These are phyloP conservation scores for Erodium moschatum DNA, from an alignment of 441 rosid species.

Conservation along the genomic window DNA sequence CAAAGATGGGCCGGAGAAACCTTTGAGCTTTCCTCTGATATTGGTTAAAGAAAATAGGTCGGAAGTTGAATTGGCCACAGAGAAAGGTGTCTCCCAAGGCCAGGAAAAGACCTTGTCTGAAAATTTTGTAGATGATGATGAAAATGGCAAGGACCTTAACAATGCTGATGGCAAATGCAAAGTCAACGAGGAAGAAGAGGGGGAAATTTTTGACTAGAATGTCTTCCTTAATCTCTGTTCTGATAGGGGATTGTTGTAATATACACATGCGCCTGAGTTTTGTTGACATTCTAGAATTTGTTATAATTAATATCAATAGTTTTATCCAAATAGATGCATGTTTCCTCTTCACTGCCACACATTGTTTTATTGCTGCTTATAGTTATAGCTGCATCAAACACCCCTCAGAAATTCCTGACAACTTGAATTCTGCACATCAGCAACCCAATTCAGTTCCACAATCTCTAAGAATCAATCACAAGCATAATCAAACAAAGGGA, in stretches of 20 bases:
- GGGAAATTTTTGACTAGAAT: not conserved
- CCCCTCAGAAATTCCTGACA: too few relatives aligned
- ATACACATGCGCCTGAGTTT: not conserved
- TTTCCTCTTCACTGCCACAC: too few relatives aligned
- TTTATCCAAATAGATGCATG: not conserved
- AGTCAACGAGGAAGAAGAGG: not conserved
- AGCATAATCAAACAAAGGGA: not conserved
- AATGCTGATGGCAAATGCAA: too few relatives aligned
- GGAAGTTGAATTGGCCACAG: conserved; percentile 23
- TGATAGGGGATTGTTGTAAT: not conserved
- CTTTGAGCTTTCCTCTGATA: conserved; percentile 50
- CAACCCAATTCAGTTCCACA: not conserved
- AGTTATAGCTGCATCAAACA: too few relatives aligned
- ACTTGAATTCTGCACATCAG: not conserved
- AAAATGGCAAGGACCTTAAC: not conserved
- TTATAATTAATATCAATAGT: not conserved
- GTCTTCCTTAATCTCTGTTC: not conserved
- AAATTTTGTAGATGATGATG: conserved; percentile 4
- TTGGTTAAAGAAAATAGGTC: conserved; percentile 40
- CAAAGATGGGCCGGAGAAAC: conserved; percentile 48
- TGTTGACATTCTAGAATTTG: not conserved
- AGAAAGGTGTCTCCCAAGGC: conserved; percentile 18
- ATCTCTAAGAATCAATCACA: not conserved
- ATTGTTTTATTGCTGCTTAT: too few relatives aligned
- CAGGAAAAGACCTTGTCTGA: conserved; percentile 17